phyloP scores from a whole-genome alignment of 768 basidiomycete genomes.

The Tulasnella sp. region DNA sequence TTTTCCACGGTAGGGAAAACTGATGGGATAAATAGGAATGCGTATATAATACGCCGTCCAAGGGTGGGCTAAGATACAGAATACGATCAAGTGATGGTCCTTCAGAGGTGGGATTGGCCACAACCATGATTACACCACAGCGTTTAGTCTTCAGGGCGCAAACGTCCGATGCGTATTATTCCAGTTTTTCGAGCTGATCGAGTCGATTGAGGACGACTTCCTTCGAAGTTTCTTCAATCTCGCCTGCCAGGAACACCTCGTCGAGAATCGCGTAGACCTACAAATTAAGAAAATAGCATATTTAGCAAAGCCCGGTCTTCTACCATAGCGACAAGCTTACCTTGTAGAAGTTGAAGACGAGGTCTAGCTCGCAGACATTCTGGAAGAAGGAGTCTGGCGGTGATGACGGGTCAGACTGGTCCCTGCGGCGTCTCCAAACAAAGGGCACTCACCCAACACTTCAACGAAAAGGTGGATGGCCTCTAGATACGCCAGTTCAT shows the following conservation, averaged over 20 bases:
- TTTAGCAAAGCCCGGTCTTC: background rate
- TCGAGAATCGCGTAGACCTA: conserved; percentile 98
- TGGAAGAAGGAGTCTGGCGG: conserved; percentile 90
- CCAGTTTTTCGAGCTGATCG: conserved; percentile 90
- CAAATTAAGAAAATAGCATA: background rate
- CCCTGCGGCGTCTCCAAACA: background rate
- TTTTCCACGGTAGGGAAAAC: background rate
- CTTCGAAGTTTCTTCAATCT: conserved; percentile 97
- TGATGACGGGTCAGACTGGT: conserved; percentile 13
- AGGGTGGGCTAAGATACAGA: background rate
- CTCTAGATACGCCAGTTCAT: conserved; percentile 94
- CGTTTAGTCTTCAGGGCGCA: background rate
- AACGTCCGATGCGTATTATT: conserved; percentile 44
- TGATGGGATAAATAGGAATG: background rate
- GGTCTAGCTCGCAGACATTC: conserved; percentile 95
- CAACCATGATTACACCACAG: too few species aligned
- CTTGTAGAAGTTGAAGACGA: conserved; percentile 99
- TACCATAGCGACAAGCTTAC: conserved; percentile 38
- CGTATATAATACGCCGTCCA: background rate
- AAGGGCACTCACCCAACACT: conserved; percentile 69
- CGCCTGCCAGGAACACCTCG: conserved; percentile 96
- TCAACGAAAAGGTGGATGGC: conserved; percentile 98
- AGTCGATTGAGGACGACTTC: conserved; percentile 88
- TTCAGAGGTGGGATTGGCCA: background rate
- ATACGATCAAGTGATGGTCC: background rate